Percentiles rank a stretch among this genome's conserved stretches.
Conservation (phyloP, 495 filamentous ascomycete genomes). For the Penicillium arizonense region DNA sequence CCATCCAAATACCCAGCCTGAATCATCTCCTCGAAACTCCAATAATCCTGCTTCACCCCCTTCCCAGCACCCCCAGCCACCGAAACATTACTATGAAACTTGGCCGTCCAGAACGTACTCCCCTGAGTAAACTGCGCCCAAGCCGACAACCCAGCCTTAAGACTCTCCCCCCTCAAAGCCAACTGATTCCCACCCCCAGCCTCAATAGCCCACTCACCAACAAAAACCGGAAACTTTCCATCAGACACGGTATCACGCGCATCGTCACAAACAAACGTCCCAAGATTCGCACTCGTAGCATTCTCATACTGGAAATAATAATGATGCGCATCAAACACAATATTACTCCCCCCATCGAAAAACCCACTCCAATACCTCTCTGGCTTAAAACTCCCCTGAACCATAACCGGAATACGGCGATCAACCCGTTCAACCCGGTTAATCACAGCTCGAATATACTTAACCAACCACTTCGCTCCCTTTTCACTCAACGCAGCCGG, state of each 20-base stretch:
- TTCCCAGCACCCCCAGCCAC: constrained; percentile 19
- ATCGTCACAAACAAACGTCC: constrained; percentile 18
- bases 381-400: constrained; percentile 29
- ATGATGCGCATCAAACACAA: constrained; percentile 33
- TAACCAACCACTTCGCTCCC: constrained; percentile 27
- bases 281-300: constrained; percentile 24
- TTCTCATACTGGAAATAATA: constrained; percentile 29
- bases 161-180: constrained; percentile 21
- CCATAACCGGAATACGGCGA: constrained; percentile 25
- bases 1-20: constrained; percentile 4
- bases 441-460: constrained; percentile 25
- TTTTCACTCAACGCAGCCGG: constrained; percentile 25
- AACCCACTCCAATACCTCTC: constrained; percentile 23
- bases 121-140: constrained; percentile 21
- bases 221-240: constrained; percentile 32
- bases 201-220: constrained; percentile 32
- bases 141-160: constrained; percentile 21
- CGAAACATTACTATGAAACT: constrained; percentile 20
- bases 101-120: constrained; percentile 28
- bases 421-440: constrained; percentile 16
- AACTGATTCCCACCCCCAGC: constrained; percentile 19
- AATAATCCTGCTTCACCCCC: constrained; percentile 27
- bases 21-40: constrained; percentile 24
- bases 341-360: constrained; percentile 17
- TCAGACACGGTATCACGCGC: constrained; percentile 15